Evolutionary conservation across 2,329 filamentous ascomycete species (phyloP).

Genomic region (Bipolaris gigantea): DNA sequence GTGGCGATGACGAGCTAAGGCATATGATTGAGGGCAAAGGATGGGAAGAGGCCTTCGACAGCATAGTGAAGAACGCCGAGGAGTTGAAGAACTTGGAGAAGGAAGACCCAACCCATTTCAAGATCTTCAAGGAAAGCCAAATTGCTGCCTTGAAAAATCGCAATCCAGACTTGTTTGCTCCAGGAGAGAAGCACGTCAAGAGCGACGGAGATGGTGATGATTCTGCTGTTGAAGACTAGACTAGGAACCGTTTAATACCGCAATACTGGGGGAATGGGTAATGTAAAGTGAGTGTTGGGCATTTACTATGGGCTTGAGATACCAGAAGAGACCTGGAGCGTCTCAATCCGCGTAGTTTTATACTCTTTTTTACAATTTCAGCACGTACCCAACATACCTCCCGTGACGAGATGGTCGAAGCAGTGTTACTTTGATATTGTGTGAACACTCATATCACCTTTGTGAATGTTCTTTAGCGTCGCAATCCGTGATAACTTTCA

Average conservation of each 20-base stretch:
- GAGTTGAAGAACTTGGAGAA: conserved; percentile 64
- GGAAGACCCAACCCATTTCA: conserved; percentile 40
- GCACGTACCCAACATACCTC: background rate
- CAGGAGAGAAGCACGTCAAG: conserved; percentile 9
- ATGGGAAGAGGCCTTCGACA: conserved; percentile 63
- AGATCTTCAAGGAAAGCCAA: conserved; percentile 40
- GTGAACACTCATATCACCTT: background rate
- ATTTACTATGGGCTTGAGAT: background rate
- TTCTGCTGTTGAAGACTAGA: conserved; percentile 11
- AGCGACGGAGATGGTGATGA: background rate
- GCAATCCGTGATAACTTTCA: background rate
- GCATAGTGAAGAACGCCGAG: conserved; percentile 65
- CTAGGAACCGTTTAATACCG: background rate
- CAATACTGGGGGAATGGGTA: background rate
- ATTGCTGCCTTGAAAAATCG: conserved; percentile 44
- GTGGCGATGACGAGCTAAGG: conserved; percentile 61
- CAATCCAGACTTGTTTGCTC: conserved; percentile 27
- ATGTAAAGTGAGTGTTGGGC: background rate
- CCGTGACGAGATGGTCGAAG: background rate
- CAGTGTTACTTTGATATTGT: background rate
- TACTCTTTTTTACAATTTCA: background rate
- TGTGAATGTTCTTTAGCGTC: background rate
- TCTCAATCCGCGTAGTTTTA: background rate
- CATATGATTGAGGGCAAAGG: conserved; percentile 61
- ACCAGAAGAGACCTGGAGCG: background rate